A percentile compares a stretch with the other conserved stretches of the same genome.
Evolutionary conservation across 352 stramenopile species (phyloP).

Genomic region (Globisporangium nagaii): DNA sequence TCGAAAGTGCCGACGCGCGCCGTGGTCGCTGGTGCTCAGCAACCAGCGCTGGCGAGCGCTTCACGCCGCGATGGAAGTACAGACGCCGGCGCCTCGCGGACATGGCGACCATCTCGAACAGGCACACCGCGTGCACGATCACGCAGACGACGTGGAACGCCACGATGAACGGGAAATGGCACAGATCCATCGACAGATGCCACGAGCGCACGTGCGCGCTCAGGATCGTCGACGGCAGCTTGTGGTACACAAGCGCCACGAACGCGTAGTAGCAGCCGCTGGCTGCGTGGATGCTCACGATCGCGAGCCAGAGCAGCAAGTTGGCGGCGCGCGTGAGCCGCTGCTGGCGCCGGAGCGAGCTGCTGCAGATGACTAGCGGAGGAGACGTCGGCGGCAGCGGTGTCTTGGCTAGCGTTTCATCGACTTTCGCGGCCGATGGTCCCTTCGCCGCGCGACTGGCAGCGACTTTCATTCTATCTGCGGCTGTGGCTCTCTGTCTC

Average conservation of each 20-base stretch:
- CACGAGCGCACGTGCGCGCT: not conserved
- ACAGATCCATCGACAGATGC: not conserved
- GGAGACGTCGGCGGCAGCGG: too few species aligned
- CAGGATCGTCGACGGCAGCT: not conserved
- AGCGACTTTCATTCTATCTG: not conserved
- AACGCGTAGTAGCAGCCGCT: not conserved
- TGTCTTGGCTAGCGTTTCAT: too few species aligned
- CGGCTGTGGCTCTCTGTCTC: not conserved
- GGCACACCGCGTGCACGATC: not conserved
- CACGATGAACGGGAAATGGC: not conserved
- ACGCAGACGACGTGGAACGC: not conserved
- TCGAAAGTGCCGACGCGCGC: not conserved
- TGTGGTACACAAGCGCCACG: not conserved
- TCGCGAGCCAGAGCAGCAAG: not conserved
- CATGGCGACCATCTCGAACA: slow-evolving; percentile 1
- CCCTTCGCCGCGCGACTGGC: not conserved
- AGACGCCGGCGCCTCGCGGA: not conserved
- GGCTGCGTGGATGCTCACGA: not conserved
- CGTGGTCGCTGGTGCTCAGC: not conserved
- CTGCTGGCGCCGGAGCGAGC: not conserved
- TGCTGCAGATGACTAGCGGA: not conserved
- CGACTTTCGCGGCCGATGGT: not conserved
- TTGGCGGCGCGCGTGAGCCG: not conserved
- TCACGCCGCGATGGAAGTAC: not conserved
- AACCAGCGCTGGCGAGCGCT: not conserved